These are phyloP conservation scores for Leccinum holopus DNA, from an alignment of 1,284 basidiomycete species.

Conservation along the genomic window DNA sequence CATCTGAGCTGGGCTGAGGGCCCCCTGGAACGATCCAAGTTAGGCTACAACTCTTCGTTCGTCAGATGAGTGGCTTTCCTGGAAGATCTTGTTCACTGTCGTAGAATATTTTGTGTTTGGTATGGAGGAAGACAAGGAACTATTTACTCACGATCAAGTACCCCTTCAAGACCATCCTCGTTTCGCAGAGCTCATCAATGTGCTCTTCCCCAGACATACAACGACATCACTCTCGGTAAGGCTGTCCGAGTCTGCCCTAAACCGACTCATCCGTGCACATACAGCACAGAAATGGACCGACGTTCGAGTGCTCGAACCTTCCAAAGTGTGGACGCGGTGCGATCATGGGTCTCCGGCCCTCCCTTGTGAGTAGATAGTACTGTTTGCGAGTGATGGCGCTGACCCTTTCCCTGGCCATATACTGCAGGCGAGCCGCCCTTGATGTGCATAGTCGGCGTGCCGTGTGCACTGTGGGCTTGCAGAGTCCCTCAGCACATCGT, in stretches of 20 bases:
- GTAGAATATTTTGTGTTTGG: too few relatives aligned
- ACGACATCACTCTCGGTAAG: conserved; percentile 55
- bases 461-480: conserved; percentile 65
- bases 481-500: conserved; percentile 59
- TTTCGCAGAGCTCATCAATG: conserved; percentile 33
- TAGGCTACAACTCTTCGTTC: too few relatives aligned
- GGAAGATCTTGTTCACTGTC: too few relatives aligned
- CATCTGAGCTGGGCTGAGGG: conserved; percentile 5
- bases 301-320: conserved; percentile 59
- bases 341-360: too few relatives aligned
- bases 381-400: neutral
- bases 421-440: conserved; percentile 21
- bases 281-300: too few relatives aligned
- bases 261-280: conserved; percentile 8
- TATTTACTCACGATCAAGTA: conserved; percentile 6
- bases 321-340: conserved; percentile 53
- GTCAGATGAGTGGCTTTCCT: too few relatives aligned
- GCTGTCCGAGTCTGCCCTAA: neutral
- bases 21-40: too few relatives aligned
- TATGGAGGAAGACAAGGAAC: conserved; percentile 17
- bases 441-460: conserved; percentile 51
- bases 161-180: conserved; percentile 1
- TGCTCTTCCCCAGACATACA: too few relatives aligned
- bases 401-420: conserved; percentile 9
- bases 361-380: conserved; percentile 43